Evolutionary conservation across 2,329 filamentous ascomycete genomes (phyloP), one percentile per base, ranked within the genome.

Genomic region (Fusarium redolens): DNA sequence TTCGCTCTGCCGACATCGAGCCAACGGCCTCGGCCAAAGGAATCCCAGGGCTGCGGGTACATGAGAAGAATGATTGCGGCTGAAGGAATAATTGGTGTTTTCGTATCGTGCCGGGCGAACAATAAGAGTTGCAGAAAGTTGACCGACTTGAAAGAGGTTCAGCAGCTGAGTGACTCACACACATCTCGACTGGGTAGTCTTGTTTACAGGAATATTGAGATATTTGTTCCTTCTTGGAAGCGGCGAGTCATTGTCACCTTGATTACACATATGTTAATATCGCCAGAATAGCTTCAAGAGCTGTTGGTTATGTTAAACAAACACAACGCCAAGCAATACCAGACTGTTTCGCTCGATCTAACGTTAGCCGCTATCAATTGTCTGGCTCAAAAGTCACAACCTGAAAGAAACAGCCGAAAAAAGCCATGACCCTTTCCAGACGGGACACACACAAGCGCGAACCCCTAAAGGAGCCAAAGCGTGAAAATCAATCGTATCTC

Each of bases 401-500:
- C 50, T 50, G 28, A 65, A 64, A 61, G 58, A 52, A 73, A 71
- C 63, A 73, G 31, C 58, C 62, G 40, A 65, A 38, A 50, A 63
- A 54, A 71, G 55, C 58, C 67, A 59, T 68, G 67, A 54, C 67
- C 57, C 50, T 69, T 57, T 64, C 58, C 60, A 76, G 65, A 69
- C 65, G 65, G 69, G 62, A 55, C 47, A 45, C 59, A 64, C 61
- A 66, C 61, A 75, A 70, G 65, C 48, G 63, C 64, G 51, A 66
- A 57, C 48, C 60, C 65, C 47, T 58, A 72, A 65, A 72, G 57
- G 33, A 61, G 65, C 52, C 74, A 77, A 70, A 74, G 68, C 62
- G 52, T 71, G 75, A 44, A 68, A 69, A 73, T 77, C 75, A 71
- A 74, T 77, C 75, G 73, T 76, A 69, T 72, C 65, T 65, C 54